phyloP scores from a whole-genome alignment of 2,329 filamentous ascomycete species.

The Cladosporium sp. region DNA sequence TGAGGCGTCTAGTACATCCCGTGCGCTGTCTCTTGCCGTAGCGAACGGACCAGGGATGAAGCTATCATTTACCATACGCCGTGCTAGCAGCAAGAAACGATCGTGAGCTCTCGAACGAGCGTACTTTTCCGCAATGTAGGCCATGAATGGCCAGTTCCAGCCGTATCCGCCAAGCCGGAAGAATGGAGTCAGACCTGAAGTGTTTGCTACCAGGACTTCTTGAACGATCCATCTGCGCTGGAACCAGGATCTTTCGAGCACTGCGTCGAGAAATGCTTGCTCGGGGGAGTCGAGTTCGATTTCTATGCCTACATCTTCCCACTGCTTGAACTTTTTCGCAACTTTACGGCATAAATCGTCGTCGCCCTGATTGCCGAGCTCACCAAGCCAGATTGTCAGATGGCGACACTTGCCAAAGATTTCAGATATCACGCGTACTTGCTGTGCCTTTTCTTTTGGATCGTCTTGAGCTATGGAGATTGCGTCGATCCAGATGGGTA shows the following conservation, averaged over 20 bases:
- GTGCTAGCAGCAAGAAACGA: neutral
- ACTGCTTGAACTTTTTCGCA: neutral
- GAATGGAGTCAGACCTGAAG: neutral
- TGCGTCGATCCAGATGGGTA: neutral
- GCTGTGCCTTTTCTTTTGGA: neutral
- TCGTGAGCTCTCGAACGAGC: neutral
- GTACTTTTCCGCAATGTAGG: neutral
- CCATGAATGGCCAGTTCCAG: slow-evolving; percentile 4
- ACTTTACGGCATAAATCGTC: neutral
- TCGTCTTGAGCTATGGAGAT: neutral
- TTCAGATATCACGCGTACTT: neutral
- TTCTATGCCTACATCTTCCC: neutral
- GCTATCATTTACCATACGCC: neutral
- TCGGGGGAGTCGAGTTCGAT: neutral
- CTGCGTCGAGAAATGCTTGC: neutral
- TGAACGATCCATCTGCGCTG: neutral
- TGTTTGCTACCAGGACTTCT: slow-evolving; percentile 1
- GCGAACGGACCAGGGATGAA: neutral
- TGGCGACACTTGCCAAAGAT: neutral
- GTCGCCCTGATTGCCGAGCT: neutral
- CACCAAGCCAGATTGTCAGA: slow-evolving; percentile 1
- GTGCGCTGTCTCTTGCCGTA: neutral
- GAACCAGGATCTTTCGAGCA: neutral
- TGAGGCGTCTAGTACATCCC: neutral
- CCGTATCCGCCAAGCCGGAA: neutral